Conservation (phyloP, 441 rosid species). For the Arabidopsis lyrata region DNA sequence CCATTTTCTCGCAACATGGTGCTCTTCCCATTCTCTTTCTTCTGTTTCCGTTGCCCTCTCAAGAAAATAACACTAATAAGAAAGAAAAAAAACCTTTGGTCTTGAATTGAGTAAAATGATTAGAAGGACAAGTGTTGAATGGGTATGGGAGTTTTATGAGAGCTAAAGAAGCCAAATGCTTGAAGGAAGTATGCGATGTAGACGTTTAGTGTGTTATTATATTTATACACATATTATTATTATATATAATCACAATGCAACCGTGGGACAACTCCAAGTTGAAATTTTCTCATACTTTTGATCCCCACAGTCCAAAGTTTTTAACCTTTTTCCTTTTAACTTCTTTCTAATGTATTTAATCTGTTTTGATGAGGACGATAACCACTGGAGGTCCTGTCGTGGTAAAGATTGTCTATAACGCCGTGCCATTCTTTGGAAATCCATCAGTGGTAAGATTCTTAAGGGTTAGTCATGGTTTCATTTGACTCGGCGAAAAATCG, state of each 20-base stretch:
- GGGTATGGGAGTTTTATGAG: slow-evolving; percentile 29
- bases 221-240: not conserved
- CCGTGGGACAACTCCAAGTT: slow-evolving; percentile 46
- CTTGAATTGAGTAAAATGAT: slow-evolving; percentile 29
- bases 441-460: no score
- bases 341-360: not conserved
- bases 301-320: slow-evolving; percentile 20
- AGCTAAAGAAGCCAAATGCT: slow-evolving; percentile 45
- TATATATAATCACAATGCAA: slow-evolving; percentile 15
- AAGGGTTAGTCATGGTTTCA: no score
- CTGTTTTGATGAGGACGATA: slow-evolving; percentile 13
- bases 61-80: slow-evolving; percentile 14
- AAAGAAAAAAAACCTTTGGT: not conserved
- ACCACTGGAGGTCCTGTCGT: not conserved
- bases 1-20: slow-evolving; percentile 62
- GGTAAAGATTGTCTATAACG: not conserved
- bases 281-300: slow-evolving; percentile 35
- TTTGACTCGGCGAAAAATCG: no score
- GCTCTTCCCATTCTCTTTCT: slow-evolving; percentile 48
- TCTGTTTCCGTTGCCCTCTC: not conserved
- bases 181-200: slow-evolving; percentile 39
- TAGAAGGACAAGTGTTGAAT: slow-evolving; percentile 26
- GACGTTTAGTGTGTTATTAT: slow-evolving; percentile 33
- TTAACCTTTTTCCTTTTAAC: slow-evolving; percentile 10
- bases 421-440: not conserved